phyloP scores from a whole-genome alignment of 2,329 filamentous ascomycete genomes.

The Alternaria sp. region DNA sequence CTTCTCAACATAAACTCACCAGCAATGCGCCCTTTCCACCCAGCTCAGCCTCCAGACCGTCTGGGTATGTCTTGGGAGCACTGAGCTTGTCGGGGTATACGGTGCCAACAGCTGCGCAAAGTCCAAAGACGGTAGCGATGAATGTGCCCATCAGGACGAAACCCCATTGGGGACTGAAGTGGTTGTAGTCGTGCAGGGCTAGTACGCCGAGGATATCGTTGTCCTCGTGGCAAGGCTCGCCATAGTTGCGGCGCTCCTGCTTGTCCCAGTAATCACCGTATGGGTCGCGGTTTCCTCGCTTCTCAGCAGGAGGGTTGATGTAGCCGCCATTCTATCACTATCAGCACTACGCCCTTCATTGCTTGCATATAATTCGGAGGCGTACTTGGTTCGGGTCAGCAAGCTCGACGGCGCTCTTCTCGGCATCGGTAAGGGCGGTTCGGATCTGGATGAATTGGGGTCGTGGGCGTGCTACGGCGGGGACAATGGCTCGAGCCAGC shows the following conservation, averaged over 20 bases:
- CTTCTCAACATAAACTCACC: conserved; percentile 38
- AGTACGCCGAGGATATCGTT: conserved; percentile 93
- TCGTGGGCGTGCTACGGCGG: conserved; percentile 37
- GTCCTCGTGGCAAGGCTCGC: conserved; percentile 96
- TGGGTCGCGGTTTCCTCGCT: conserved; percentile 92
- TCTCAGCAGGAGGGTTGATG: conserved; percentile 78
- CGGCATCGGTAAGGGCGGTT: conserved; percentile 43
- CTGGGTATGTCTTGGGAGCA: conserved; percentile 56
- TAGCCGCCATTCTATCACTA: conserved; percentile 79
- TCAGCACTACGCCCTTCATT: conserved; percentile 20
- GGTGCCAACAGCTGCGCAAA: conserved; percentile 51
- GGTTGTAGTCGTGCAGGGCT: conserved; percentile 87
- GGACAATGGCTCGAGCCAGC: conserved; percentile 48
- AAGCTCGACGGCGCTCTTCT: conserved; percentile 63
- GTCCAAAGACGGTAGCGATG: conserved; percentile 50
- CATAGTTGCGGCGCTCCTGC: conserved; percentile 96
- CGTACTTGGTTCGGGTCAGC: conserved; percentile 68
- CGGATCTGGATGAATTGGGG: conserved; percentile 50
- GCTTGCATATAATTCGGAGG: conserved; percentile 19
- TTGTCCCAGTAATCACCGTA: conserved; percentile 96
- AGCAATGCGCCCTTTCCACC: conserved; percentile 55
- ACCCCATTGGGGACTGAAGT: conserved; percentile 76
- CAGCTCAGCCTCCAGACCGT: conserved; percentile 58
- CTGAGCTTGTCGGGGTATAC: conserved; percentile 58
- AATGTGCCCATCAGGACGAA: conserved; percentile 63